Conservation (phyloP, 306 rosid species). For the Cyamopsis tetragonoloba region DNA sequence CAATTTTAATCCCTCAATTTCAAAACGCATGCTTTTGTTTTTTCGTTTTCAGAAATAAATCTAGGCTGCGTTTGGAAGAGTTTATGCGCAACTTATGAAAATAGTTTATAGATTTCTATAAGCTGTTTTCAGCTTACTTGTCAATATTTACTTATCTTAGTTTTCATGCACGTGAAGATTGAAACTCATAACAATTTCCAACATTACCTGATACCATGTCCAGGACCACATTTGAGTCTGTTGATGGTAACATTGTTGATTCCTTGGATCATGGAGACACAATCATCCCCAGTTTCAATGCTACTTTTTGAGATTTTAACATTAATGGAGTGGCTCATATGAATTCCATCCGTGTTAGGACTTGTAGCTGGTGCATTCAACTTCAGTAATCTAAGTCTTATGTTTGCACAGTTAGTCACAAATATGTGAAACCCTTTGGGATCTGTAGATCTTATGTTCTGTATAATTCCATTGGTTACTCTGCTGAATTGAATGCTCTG, state of each 20-base stretch:
- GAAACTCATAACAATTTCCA: no score
- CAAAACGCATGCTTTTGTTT: no score
- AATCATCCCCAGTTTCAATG: constrained; percentile 43
- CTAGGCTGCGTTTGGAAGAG: no score
- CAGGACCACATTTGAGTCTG: constrained; percentile 33
- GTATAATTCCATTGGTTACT: constrained; percentile 27
- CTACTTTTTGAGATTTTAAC: constrained; percentile 12
- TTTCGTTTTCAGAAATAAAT: no score
- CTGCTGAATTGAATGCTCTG: constrained; percentile 32
- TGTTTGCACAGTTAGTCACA: constrained; percentile 30
- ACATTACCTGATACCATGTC: constrained; percentile 46
- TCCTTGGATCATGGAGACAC: constrained; percentile 41
- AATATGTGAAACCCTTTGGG: constrained; percentile 46
- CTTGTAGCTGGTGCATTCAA: constrained; percentile 26
- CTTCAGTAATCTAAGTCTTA: constrained; percentile 28
- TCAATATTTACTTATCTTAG: no score
- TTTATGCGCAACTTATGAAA: no score
- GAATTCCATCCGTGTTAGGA: constrained; percentile 50
- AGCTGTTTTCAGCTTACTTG: no score
- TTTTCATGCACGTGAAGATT: no score
- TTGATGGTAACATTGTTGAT: constrained; percentile 11
- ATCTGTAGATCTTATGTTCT: constrained; percentile 29
- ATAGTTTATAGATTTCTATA: no score
- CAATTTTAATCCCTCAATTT: no score
- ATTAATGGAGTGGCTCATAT: constrained; percentile 27